phyloP scores from a whole-genome alignment of 345 rosid genomes.

The Eucalyptus erythrocorys region DNA sequence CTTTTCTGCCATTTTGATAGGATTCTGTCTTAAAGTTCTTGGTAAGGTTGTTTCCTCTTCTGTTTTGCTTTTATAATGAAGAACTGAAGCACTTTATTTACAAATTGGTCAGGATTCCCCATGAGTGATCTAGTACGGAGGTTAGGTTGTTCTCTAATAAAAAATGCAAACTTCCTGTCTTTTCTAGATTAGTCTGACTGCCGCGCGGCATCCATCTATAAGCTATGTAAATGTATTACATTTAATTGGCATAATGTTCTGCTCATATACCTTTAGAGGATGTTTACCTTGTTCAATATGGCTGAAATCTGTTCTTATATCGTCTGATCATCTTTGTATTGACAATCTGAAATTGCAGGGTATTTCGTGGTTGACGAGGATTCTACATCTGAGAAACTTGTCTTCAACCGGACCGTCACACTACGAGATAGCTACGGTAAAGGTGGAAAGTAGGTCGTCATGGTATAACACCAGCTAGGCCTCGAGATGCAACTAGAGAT shows the following conservation, averaged over 20 bases:
- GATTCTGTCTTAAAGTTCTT: not conserved
- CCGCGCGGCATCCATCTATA: not conserved
- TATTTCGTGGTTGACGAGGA: constrained; percentile 74
- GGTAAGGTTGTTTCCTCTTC: not conserved
- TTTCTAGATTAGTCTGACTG: not conserved
- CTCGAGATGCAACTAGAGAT: not conserved
- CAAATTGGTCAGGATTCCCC: not conserved
- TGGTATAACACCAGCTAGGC: not conserved
- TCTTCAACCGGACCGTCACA: constrained; percentile 83
- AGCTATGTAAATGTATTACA: not conserved
- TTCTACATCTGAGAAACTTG: constrained; percentile 57
- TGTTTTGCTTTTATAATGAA: not conserved
- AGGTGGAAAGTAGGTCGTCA: constrained; percentile 25
- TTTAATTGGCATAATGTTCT: not conserved
- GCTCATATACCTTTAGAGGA: not conserved
- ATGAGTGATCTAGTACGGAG: not conserved
- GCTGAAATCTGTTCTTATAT: not conserved
- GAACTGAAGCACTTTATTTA: not conserved
- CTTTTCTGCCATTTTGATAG: not conserved
- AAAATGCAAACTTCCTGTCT: not conserved
- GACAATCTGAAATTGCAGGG: constrained; percentile 24
- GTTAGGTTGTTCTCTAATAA: not conserved
- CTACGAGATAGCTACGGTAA: constrained; percentile 45
- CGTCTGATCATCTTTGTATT: not conserved
- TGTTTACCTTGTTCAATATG: not conserved